Base-by-base conservation (phyloP, 1,139 yeast genomes). In the Suhomyces guaymorum region DNA sequence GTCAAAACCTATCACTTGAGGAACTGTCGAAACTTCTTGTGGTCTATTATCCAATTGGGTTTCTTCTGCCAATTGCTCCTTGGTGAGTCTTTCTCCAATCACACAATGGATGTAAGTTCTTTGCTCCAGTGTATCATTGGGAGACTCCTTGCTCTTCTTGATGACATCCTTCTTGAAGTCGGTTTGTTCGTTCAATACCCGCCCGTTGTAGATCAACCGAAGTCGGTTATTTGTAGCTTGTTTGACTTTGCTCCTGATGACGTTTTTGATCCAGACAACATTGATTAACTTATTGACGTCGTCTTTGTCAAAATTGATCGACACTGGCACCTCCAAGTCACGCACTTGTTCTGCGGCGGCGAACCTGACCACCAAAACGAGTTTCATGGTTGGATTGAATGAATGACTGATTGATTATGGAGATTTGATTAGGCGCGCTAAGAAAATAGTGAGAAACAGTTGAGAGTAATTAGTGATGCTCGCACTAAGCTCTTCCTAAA, bases 1-100 rank as follows among this genome's bases (percentile, higher is more conserved):
- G 58, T 89, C 96, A 57, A 89, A 87, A 3, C 97, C 97, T 9
- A 83, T 75, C 5, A 85, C 85, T 31, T 85, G 88, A 1, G 92
- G 89, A 3, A 62, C 55, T 0, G 84, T 74, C 1, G 82, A 72
- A 15, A 67, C 67, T 18, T 71, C 74, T 46, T 70, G 74, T 0
- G 69, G 71, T 30, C 55, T 50, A 33, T 70, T 71, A 50, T 84
- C 94, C 38, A 78, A 48, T 38, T 73, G 74, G 38, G 74, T 80
- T 48, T 87, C 96, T 35, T 77, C 67, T 1, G 66, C 70, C 26
- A 88, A 59, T 52, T 85, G 88, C n/a, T 66, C 73, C 0, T 63
- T 55, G 0, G 77, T 68, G 36, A 88, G 55, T 17, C 66, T 73
- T 33, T 85, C 95, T 3, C 96, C 96, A 4, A 88, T 71, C 5